A percentile compares a stretch with the other conserved stretches of the same genome.
phyloP scores from a whole-genome alignment of 2,329 filamentous ascomycete species.

The Microdochium paspali region DNA sequence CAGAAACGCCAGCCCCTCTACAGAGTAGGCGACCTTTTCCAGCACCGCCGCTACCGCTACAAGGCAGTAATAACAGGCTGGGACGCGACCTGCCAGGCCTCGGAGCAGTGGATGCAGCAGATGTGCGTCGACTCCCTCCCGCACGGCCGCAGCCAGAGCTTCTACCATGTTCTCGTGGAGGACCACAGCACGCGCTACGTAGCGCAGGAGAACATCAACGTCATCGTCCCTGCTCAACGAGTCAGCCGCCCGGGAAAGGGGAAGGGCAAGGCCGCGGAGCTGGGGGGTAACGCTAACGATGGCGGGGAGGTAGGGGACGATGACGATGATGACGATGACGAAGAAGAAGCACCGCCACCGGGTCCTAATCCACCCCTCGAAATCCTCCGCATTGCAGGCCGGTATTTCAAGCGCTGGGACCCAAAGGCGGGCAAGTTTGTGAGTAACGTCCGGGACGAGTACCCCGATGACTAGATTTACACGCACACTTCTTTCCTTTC shows the following conservation, averaged over 20 bases:
- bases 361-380: background rate
- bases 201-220: constrained; percentile 2
- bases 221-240: background rate
- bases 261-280: background rate
- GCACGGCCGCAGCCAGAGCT: background rate
- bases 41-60: constrained; percentile 1
- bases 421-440: background rate
- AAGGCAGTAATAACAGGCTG: constrained; percentile 1
- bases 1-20: background rate
- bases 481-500: too few species aligned
- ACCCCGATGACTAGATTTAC: constrained; percentile 2
- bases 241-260: too few species aligned
- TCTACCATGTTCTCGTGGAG: constrained; percentile 2
- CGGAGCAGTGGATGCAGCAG: constrained; percentile 2
- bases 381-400: background rate
- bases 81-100: constrained; percentile 1
- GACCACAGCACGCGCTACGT: constrained; percentile 2
- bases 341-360: background rate
- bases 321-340: too few species aligned
- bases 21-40: constrained; percentile 1
- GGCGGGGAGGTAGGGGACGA: background rate
- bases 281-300: background rate
- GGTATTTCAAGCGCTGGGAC: constrained; percentile 3
- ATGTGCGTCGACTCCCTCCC: constrained; percentile 1
- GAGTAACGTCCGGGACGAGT: constrained; percentile 2